Evolutionary conservation across 257 asterid species (phyloP).

Genomic region (Cruciata laevipes): DNA sequence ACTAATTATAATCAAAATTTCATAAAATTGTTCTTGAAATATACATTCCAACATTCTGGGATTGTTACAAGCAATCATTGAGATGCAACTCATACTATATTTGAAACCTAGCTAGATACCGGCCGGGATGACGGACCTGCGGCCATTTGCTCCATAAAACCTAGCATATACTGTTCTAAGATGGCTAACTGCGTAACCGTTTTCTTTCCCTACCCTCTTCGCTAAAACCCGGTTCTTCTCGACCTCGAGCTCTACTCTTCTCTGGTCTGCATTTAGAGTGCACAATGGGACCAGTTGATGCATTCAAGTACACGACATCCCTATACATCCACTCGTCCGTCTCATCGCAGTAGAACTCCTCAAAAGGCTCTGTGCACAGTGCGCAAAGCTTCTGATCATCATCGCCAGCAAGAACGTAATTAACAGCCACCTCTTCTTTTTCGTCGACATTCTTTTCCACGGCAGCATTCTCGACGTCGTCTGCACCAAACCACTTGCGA

Average conservation of each 20-base stretch:
- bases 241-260: constrained; percentile 43
- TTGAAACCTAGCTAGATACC: constrained; percentile 30
- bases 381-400: constrained; percentile 85
- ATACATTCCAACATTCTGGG: constrained; percentile 49
- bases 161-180: constrained; percentile 19
- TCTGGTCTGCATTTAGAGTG: constrained; percentile 94
- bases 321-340: constrained; percentile 95
- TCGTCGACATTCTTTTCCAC: constrained; percentile 53
- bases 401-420: constrained; percentile 95
- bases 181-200: constrained; percentile 50
- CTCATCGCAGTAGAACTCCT: constrained; percentile 89
- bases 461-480: no score
- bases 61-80: constrained; percentile 31
- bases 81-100: constrained; percentile 36
- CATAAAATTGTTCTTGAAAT: no score
- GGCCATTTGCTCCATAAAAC: no score
- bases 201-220: constrained; percentile 62
- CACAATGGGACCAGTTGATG: constrained; percentile 71
- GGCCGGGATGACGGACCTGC: no score
- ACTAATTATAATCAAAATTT: no score
- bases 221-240: constrained; percentile 45
- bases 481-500: constrained; percentile 90
- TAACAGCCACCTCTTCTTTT: constrained; percentile 87
- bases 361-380: constrained; percentile 86
- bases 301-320: constrained; percentile 84